Base-by-base conservation (phyloP, 192 early-diverging fungal species). In the Coemansia sp. region DNA sequence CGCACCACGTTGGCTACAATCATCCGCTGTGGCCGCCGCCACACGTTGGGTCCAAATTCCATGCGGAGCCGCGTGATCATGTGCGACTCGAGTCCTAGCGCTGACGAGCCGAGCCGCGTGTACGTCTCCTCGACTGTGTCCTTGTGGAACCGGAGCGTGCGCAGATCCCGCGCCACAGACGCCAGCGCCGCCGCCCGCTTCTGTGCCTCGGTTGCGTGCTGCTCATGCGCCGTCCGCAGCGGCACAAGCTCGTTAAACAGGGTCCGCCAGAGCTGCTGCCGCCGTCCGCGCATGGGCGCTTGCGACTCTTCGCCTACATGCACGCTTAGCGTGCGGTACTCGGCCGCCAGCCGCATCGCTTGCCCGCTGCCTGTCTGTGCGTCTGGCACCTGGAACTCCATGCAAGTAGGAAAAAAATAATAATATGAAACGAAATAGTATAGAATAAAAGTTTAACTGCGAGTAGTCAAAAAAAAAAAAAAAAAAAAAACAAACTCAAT, bases 311-410 rank as follows among this genome's bases (percentile, higher is more conserved):
- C 71, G 29, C 69, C 58, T 13, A 83, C 54, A 55, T 83, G 81
- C 59, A 79, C 63, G 49, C 72, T 75, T 9, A 83, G 69, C 41
- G 81, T 79, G 53, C 76, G 81, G 73, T 75, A 83, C 63, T 83
- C 80, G 23, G 69, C 63, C 4, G 80, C 74, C 29, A 76, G 56
- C 19, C 40, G 75, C 49, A 56, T 62, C 56, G 45, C 45, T 49
- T 38, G 35, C 35, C 29, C 40, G 42, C n/a, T 36, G 34, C 19
- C 36, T 45, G 49, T 10, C 33, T 17, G 19, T 4, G 33, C 33
- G 32, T 68, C 66, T 13, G 25, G 38, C 14, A 55, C 35, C n/a
- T 68, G 48, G 46, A 68, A 45, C 59, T 56, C 72, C 72, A 68
- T 68, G 14, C 42, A 45, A 17, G 4, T 5, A 53, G 25, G 13